Evolutionary conservation across 208 protist genomes (phyloP).

Genomic region (Strigomonas culicis): DNA sequence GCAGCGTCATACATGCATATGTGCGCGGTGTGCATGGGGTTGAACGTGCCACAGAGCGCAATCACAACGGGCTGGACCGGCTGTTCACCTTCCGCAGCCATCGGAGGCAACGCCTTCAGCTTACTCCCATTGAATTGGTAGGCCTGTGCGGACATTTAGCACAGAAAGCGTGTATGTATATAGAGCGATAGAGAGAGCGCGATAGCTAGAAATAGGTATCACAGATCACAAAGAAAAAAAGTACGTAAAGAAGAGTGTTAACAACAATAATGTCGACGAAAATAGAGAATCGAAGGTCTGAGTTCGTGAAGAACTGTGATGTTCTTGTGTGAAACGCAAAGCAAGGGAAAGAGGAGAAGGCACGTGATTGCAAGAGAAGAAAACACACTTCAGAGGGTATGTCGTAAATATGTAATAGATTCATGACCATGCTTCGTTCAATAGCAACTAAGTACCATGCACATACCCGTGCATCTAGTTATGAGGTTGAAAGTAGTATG

Average conservation of each 20-base stretch:
- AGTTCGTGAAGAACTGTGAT: too few species aligned
- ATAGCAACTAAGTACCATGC: too few species aligned
- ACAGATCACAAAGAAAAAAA: slow-evolving; percentile 2
- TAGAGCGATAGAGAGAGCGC: too few species aligned
- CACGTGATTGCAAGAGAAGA: too few species aligned
- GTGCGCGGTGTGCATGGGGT: slow-evolving; percentile 80
- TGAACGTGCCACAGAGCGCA: slow-evolving; percentile 75
- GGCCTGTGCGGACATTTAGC: background rate
- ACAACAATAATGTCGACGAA: slow-evolving; percentile 16
- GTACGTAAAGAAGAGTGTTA: too few species aligned
- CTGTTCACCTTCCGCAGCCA: slow-evolving; percentile 5
- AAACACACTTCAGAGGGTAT: too few species aligned
- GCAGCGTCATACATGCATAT: slow-evolving; percentile 53
- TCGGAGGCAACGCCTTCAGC: slow-evolving; percentile 27
- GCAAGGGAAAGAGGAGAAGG: background rate
- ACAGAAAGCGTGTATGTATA: too few species aligned
- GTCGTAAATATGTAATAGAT: too few species aligned
- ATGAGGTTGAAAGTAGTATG: background rate
- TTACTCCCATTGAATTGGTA: slow-evolving; percentile 37
- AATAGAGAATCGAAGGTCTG: slow-evolving; percentile 8
- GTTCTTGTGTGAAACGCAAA: too few species aligned
- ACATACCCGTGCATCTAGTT: background rate
- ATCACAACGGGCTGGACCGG: slow-evolving; percentile 36
- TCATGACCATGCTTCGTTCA: too few species aligned
- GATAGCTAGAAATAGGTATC: background rate